Base-by-base conservation (phyloP, 495 filamentous ascomycete species). In the Poronia punctata region DNA sequence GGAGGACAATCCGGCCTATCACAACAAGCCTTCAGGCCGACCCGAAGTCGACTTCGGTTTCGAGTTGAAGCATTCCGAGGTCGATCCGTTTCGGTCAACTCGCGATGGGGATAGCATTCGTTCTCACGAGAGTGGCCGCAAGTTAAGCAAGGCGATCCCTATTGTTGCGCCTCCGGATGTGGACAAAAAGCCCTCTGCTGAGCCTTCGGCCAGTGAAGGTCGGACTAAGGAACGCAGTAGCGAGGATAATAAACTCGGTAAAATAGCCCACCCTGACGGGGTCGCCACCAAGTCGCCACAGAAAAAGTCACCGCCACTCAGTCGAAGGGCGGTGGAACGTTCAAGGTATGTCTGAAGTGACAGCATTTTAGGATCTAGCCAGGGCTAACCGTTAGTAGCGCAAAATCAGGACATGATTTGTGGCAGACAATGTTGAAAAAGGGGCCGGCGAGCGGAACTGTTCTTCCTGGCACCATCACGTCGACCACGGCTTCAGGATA, bases 401-500 rank as follows among this genome's bases (percentile, higher is more conserved):
- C 23, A 15, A 59, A 52, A 32, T 52, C 55, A 16, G 34, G 48
- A 21, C 44, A 55, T 14, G 62, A 62, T 9, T 49, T 71, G 5
- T 66, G 62, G 66, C 59, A 66, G 19, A 47, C 55, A 1, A 61
- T 68, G 48, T 25, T 70, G 41, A 71, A 68, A 51, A 66, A 62
- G 41, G 59, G 59, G 4, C 53, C 62, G 9, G 50, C 66, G 7
- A 68, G 67, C 26, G 46, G 46, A 12, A 40, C 48, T 9, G 58
- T 40, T 9, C 53, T 64, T 26, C 60, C 60, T 38, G 60, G 69
- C 28, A 54, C 64, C 4, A 37, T 73, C 12, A 64, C 68, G 1
- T 64, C 67, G 25, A 66, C 68, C 5, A 73, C 65, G 5, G 69
- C 63, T 15, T 66, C 66, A 11, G 69, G 67, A 25, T 56, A 62